Evolutionary conservation across 192 early-diverging fungal species (phyloP).

Genomic region (Diversispora eburnea): DNA sequence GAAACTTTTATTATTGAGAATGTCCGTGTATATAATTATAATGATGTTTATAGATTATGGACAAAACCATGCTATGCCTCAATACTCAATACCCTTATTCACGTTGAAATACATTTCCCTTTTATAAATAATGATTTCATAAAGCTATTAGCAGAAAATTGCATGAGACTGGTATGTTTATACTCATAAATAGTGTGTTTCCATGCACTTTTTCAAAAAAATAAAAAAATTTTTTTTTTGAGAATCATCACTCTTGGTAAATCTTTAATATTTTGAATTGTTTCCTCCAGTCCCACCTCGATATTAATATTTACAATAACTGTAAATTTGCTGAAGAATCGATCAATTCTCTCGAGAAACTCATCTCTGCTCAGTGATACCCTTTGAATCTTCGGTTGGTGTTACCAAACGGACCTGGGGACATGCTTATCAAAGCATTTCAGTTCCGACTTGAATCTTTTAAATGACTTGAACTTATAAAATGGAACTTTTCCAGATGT

Average conservation of each 20-base stretch:
- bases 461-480: conserved; percentile 26
- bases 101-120: no score
- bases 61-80: background rate
- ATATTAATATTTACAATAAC: conserved; percentile 22
- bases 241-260: no score
- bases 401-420: conserved; percentile 17
- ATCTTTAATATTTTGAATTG: background rate
- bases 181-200: background rate
- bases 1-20: conserved; percentile 18
- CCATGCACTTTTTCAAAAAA: no score
- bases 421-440: conserved; percentile 9
- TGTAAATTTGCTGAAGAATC: background rate
- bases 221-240: no score
- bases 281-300: conserved; percentile 18
- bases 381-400: conserved; percentile 24
- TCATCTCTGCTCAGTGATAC: background rate
- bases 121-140: conserved; percentile 21
- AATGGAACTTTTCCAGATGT: conserved; percentile 24
- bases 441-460: conserved; percentile 15
- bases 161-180: conserved; percentile 19
- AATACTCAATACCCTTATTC: conserved; percentile 17
- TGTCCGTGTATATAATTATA: conserved; percentile 1
- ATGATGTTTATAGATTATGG: conserved; percentile 10
- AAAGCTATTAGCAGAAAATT: conserved; percentile 19
- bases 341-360: background rate